These are phyloP conservation scores for Serendipita sp. DNA, from an alignment of 768 basidiomycete species.

Conservation along the genomic window DNA sequence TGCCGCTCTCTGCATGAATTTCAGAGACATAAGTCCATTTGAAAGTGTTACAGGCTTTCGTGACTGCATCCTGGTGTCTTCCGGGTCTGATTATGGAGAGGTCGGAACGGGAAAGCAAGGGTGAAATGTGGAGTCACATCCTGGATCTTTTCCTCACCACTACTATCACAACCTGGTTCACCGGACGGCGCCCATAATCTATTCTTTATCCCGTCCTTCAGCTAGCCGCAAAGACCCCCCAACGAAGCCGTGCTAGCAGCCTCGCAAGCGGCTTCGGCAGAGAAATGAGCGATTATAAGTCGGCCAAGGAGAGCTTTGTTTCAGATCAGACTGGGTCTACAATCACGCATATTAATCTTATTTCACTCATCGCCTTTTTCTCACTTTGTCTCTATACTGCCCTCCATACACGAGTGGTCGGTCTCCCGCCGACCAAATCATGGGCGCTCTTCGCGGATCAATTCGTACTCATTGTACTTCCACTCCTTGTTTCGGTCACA, in stretches of 20 bases:
- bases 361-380: slow-evolving; percentile 46
- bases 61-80: background rate
- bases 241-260: too few relatives aligned
- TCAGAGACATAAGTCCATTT: background rate
- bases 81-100: too few relatives aligned
- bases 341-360: slow-evolving; percentile 46
- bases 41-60: background rate
- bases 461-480: slow-evolving; percentile 51
- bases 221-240: too few relatives aligned
- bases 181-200: too few relatives aligned
- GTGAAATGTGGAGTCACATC: too few relatives aligned
- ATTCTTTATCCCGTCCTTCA: too few relatives aligned
- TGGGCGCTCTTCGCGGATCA: slow-evolving; percentile 32
- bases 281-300: slow-evolving; percentile 36
- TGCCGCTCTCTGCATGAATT: background rate
- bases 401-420: slow-evolving; percentile 28
- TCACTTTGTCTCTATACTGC: slow-evolving; percentile 58
- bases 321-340: slow-evolving; percentile 57
- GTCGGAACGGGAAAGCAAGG: too few relatives aligned
- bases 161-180: too few relatives aligned
- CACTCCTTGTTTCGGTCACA: slow-evolving; percentile 37
- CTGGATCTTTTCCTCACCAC: too few relatives aligned
- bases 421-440: slow-evolving; percentile 21
- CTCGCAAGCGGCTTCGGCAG: too few relatives aligned
- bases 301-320: slow-evolving; percentile 69